These are phyloP conservation scores for Fusarium sp. DNA, from an alignment of 2,329 filamentous ascomycete species.

Conservation along the genomic window DNA sequence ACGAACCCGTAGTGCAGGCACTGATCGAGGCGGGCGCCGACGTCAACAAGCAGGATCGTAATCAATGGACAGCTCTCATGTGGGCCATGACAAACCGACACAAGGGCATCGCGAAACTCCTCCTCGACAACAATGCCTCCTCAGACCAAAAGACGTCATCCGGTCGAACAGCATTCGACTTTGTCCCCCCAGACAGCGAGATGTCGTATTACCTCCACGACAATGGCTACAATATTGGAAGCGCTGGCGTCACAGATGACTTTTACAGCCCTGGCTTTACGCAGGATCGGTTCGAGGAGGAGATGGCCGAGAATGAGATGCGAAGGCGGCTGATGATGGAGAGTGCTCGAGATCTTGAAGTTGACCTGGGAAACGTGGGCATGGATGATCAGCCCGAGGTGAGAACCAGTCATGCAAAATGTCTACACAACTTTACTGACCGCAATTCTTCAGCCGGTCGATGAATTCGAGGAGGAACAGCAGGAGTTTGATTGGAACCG, in stretches of 20 bases:
- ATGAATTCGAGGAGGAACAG: conserved; percentile 87
- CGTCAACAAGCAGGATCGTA: conserved; percentile 93
- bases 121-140: conserved; percentile 95
- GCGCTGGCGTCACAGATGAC: conserved; percentile 82
- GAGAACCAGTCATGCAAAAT: conserved; percentile 43
- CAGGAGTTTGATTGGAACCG: conserved; percentile 97
- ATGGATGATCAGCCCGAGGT: conserved; percentile 96
- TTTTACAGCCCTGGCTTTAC: conserved; percentile 94
- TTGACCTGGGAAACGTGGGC: conserved; percentile 94
- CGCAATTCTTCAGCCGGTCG: conserved; percentile 64
- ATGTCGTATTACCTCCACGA: conserved; percentile 96
- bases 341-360: conserved; percentile 95
- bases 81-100: conserved; percentile 99
- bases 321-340: conserved; percentile 99
- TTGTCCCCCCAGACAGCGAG: conserved; percentile 93
- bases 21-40: conserved; percentile 87
- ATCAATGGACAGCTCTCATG: conserved; percentile 98
- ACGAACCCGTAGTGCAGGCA: conserved; percentile 86
- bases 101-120: conserved; percentile 91
- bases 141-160: conserved; percentile 95
- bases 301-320: conserved; percentile 96
- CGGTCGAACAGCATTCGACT: conserved; percentile 94
- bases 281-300: conserved; percentile 95
- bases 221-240: conserved; percentile 91
- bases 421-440: background rate